phyloP scores from a whole-genome alignment of 23 red algal species.

The Gracilaria vermiculophylla region DNA sequence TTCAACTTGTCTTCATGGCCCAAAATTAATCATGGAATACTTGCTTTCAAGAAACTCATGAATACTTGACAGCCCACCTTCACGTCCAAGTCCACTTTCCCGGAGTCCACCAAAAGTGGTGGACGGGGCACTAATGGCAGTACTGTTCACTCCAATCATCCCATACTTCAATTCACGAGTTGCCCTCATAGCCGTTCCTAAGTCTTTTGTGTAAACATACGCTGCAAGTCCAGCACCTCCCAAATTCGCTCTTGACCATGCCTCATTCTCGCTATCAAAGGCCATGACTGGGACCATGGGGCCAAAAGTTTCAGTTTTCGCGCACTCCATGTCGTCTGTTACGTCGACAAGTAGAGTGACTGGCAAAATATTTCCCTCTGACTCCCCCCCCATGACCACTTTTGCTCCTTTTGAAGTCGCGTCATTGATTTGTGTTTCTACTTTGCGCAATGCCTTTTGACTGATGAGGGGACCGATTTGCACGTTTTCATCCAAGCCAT shows the following conservation, averaged over 20 bases:
- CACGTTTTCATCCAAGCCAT: constrained; percentile 72
- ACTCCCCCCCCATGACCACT: constrained; percentile 52
- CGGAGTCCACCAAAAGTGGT: constrained; percentile 91
- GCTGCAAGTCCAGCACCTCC: constrained; percentile 70
- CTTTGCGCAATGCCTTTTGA: constrained; percentile 56
- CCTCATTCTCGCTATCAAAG: constrained; percentile 75
- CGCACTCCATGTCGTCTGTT: constrained; percentile 65
- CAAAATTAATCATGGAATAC: constrained; percentile 68
- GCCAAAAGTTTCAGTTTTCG: constrained; percentile 82
- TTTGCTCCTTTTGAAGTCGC: constrained; percentile 68
- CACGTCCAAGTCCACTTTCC: constrained; percentile 81
- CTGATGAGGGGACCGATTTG: constrained; percentile 86
- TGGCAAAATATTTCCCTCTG: constrained; percentile 57
- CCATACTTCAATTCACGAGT: constrained; percentile 68
- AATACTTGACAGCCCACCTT: constrained; percentile 79
- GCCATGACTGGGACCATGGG: constrained; percentile 71
- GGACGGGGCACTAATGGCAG: constrained; percentile 53
- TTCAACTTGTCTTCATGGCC: background rate
- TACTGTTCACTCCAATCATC: constrained; percentile 88
- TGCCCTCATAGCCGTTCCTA: constrained; percentile 30
- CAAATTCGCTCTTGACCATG: constrained; percentile 56
- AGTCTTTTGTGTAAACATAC: constrained; percentile 80
- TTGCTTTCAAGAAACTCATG: constrained; percentile 76
- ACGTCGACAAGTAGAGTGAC: constrained; percentile 76
- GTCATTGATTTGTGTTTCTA: constrained; percentile 73